Evolutionary conservation across 2,329 filamentous ascomycete genomes (phyloP).

Genomic region (Diaporthe vexans): DNA sequence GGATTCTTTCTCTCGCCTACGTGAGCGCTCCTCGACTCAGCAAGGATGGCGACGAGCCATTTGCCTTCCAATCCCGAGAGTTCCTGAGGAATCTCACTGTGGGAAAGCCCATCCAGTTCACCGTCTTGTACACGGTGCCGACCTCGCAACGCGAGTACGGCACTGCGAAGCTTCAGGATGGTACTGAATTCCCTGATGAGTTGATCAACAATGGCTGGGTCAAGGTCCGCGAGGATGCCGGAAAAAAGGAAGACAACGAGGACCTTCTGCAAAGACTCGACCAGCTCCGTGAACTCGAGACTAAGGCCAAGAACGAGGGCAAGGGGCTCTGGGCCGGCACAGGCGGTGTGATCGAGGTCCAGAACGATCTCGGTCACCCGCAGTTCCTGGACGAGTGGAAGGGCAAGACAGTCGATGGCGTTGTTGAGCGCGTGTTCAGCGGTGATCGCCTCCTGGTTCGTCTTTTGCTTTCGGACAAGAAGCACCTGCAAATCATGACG

Average conservation of each 20-base stretch:
- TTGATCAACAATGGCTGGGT: conserved; percentile 91
- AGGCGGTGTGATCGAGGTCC: conserved; percentile 78
- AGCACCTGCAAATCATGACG: conserved; percentile 91
- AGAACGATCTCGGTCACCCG: conserved; percentile 84
- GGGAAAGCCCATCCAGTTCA: conserved; percentile 89
- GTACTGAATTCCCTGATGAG: conserved; percentile 83
- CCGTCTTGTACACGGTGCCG: conserved; percentile 88
- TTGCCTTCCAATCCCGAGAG: conserved; percentile 94
- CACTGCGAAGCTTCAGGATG: conserved; percentile 80
- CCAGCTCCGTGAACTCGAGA: conserved; percentile 82
- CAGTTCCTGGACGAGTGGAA: conserved; percentile 88
- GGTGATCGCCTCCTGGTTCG: conserved; percentile 92
- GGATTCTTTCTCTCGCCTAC: conserved; percentile 90
- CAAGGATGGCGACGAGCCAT: conserved; percentile 92
- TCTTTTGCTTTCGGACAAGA: conserved; percentile 82
- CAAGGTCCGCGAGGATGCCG: conserved; percentile 94
- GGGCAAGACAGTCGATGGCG: conserved; percentile 84
- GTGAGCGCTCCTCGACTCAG: conserved; percentile 89
- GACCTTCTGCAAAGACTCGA: conserved; percentile 80
- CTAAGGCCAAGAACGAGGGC: conserved; percentile 80
- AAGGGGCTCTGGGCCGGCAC: conserved; percentile 85
- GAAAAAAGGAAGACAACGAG: conserved; percentile 89
- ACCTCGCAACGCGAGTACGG: conserved; percentile 91
- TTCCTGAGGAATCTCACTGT: conserved; percentile 87
- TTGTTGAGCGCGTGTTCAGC: conserved; percentile 91